Percentiles rank a stretch among this genome's conserved stretches.
phyloP scores from a whole-genome alignment of 2,329 filamentous ascomycete species.

The Cladosporium austrohemisphaericum region DNA sequence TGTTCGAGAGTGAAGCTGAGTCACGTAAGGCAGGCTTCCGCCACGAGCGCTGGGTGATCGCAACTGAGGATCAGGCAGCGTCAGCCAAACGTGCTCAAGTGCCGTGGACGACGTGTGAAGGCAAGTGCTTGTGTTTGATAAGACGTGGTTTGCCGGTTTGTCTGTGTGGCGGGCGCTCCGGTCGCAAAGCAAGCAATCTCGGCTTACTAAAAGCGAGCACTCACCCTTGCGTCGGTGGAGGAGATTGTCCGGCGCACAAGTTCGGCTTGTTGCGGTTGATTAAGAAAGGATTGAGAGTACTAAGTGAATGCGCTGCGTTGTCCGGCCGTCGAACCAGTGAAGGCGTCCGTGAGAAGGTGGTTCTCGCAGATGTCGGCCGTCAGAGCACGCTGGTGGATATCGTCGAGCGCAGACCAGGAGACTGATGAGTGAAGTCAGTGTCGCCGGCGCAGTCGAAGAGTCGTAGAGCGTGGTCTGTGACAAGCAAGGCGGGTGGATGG shows the following conservation, averaged over 20 bases:
- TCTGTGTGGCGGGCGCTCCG: slow-evolving; percentile 14
- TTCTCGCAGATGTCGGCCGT: slow-evolving; percentile 31
- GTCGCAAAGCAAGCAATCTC: slow-evolving; percentile 17
- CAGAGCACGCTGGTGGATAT: slow-evolving; percentile 15
- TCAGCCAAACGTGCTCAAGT: slow-evolving; percentile 11
- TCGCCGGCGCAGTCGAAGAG: slow-evolving; percentile 4
- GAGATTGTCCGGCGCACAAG: not conserved
- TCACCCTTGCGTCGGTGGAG: slow-evolving; percentile 15
- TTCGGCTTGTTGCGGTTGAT: slow-evolving; percentile 10
- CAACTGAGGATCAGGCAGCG: slow-evolving; percentile 14
- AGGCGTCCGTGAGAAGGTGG: slow-evolving; percentile 53
- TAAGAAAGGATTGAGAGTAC: slow-evolving; percentile 14
- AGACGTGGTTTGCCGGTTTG: not conserved
- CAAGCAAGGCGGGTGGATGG: slow-evolving; percentile 22
- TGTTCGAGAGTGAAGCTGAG: slow-evolving; percentile 14
- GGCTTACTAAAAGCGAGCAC: slow-evolving; percentile 21
- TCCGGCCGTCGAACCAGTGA: slow-evolving; percentile 52
- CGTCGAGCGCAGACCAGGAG: slow-evolving; percentile 10
- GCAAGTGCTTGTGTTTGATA: slow-evolving; percentile 6
- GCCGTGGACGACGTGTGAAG: not conserved
- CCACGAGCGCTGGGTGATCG: slow-evolving; percentile 13
- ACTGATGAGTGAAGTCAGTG: slow-evolving; percentile 6
- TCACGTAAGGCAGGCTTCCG: slow-evolving; percentile 15
- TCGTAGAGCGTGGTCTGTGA: slow-evolving; percentile 23
- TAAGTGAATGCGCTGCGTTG: slow-evolving; percentile 20